Evolutionary conservation across 768 basidiomycete genomes (phyloP).

Genomic region (Collybiopsis luxurians): DNA sequence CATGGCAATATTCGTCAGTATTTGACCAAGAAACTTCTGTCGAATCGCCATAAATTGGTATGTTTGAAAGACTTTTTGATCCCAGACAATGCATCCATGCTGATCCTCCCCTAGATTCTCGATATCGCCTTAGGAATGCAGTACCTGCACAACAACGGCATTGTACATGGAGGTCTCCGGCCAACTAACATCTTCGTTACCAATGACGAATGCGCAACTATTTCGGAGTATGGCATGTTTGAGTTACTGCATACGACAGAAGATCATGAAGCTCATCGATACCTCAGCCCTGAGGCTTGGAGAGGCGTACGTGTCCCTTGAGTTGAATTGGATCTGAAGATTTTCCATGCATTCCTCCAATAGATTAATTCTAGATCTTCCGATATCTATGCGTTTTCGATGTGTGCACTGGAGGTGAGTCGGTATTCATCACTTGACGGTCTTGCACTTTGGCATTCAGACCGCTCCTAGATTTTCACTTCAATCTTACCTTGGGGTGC

Average conservation of each 20-base stretch:
- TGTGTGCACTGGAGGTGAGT: slow-evolving; percentile 22
- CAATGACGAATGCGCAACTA: slow-evolving; percentile 13
- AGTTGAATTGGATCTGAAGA: not conserved
- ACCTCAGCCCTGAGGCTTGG: slow-evolving; percentile 26
- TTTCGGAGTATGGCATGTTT: slow-evolving; percentile 22
- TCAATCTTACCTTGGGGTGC: slow-evolving; percentile 22
- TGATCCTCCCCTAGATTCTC: slow-evolving; percentile 12
- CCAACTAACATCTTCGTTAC: slow-evolving; percentile 22
- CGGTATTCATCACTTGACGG: too few species aligned
- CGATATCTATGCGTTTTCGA: slow-evolving; percentile 26
- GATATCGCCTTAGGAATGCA: slow-evolving; percentile 22
- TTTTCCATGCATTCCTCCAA: not conserved
- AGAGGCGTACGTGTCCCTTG: slow-evolving; percentile 20
- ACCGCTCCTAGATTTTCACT: slow-evolving; percentile 21
- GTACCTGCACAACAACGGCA: slow-evolving; percentile 22
- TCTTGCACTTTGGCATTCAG: too few species aligned
- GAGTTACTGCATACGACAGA: slow-evolving; percentile 16
- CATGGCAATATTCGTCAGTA: slow-evolving; percentile 18
- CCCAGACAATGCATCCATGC: not conserved
- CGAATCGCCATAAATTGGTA: slow-evolving; percentile 18
- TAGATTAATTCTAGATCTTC: slow-evolving; percentile 22
- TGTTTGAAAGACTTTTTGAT: not conserved
- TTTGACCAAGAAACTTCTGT: slow-evolving; percentile 15
- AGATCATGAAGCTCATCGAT: slow-evolving; percentile 18
- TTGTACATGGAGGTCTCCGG: slow-evolving; percentile 23